Evolutionary conservation across 805 yeast genomes (phyloP).

Genomic region (Jamesozyma lodderae): DNA sequence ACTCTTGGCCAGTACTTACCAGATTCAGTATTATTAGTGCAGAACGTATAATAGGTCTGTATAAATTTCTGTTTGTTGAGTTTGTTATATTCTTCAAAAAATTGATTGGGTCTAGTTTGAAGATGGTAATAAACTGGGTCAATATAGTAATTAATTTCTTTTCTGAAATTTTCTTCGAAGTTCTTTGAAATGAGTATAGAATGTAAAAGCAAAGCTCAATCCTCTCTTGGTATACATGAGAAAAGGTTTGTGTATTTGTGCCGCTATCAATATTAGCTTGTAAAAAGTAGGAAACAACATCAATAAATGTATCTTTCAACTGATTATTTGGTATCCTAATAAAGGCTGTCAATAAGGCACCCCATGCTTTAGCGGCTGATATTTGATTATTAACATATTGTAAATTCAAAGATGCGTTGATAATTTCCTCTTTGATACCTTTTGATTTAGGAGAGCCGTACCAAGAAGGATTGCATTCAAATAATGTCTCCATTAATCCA

Average conservation of each 20-base stretch:
- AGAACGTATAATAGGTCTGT: constrained; percentile 55
- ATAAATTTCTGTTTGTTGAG: constrained; percentile 33
- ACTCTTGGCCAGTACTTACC: constrained; percentile 31
- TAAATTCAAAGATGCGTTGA: constrained; percentile 50
- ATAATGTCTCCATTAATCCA: constrained; percentile 51
- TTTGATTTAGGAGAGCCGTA: constrained; percentile 14
- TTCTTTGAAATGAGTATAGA: constrained; percentile 22
- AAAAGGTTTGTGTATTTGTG: constrained; percentile 36
- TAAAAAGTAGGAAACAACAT: constrained; percentile 42
- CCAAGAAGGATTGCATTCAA: constrained; percentile 41
- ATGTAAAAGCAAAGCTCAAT: constrained; percentile 56
- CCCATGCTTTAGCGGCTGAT: constrained; percentile 64
- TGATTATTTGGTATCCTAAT: constrained; percentile 36
- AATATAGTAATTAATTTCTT: constrained; percentile 20
- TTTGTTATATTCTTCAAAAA: constrained; percentile 37
- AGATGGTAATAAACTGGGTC: constrained; percentile 29
- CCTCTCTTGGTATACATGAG: constrained; percentile 49
- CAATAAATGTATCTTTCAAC: constrained; percentile 30
- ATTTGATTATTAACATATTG: constrained; percentile 61
- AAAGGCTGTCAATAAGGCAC: constrained; percentile 63
- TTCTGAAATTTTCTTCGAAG: constrained; percentile 16
- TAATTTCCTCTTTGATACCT: constrained; percentile 41
- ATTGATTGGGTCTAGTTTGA: constrained; percentile 40
- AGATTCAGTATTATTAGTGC: constrained; percentile 40
- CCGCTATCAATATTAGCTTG: constrained; percentile 42